Conservation (phyloP, 2,329 filamentous ascomycete species). For the Neonectria faginata region DNA sequence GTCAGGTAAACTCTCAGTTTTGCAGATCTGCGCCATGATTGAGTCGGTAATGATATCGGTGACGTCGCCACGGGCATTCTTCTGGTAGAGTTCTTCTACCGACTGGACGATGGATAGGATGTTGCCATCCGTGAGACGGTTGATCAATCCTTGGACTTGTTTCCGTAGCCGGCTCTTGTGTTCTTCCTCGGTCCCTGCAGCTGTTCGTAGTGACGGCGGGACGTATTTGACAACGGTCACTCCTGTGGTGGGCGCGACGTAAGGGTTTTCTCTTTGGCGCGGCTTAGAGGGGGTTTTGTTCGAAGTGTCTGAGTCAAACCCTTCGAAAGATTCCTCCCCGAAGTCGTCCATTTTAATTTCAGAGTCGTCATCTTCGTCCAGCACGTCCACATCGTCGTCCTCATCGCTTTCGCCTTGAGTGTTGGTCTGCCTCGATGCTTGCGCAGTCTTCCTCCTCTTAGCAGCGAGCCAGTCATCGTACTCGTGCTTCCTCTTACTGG, state of each 20-base stretch:
- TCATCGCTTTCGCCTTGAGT: conserved; percentile 40
- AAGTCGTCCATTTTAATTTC: conserved; percentile 48
- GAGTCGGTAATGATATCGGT: conserved; percentile 83
- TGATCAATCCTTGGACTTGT: conserved; percentile 89
- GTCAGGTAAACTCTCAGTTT: conserved; percentile 82
- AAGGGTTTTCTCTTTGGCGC: conserved; percentile 83
- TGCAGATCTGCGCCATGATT: conserved; percentile 82
- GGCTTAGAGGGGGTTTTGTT: conserved; percentile 52
- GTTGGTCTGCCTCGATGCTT: conserved; percentile 21
- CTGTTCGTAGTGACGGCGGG: conserved; percentile 82
- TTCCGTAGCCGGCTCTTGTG: conserved; percentile 76
- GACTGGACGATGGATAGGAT: conserved; percentile 85
- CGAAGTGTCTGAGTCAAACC: conserved; percentile 52
- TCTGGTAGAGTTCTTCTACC: conserved; percentile 84
- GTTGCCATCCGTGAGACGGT: conserved; percentile 92
- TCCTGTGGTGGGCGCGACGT: conserved; percentile 75
- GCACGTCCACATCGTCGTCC: conserved; percentile 44
- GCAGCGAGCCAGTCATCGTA: conserved; percentile 70
- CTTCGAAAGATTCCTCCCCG: conserved; percentile 53
- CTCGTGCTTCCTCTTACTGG: conserved; percentile 70
- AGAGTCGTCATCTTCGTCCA: conserved; percentile 41
- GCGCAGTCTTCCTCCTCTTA: conserved; percentile 64
- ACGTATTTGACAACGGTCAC: conserved; percentile 78
- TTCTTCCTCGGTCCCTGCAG: conserved; percentile 73
- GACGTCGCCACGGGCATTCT: conserved; percentile 87